A percentile compares a stretch with the other conserved stretches of the same genome.
These are phyloP conservation scores for Lachancea sp. DNA, from an alignment of 805 yeast genomes.

Conservation along the genomic window DNA sequence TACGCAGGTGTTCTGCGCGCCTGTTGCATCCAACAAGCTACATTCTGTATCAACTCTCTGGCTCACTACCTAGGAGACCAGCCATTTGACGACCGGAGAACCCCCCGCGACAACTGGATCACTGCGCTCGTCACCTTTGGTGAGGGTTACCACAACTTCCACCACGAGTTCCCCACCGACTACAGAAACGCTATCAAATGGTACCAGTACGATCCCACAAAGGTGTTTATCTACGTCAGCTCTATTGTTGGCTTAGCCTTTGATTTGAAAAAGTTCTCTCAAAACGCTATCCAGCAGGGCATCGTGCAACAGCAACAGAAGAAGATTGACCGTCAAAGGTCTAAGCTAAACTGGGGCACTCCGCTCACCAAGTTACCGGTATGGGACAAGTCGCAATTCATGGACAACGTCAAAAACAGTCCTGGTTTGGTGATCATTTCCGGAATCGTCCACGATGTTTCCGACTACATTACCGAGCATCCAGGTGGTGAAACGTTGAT, in stretches of 20 bases:
- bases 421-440: conserved; percentile 62
- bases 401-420: conserved; percentile 42
- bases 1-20: conserved; percentile 71
- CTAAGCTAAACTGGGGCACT: conserved; percentile 69
- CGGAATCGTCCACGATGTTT: conserved; percentile 75
- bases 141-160: conserved; percentile 87
- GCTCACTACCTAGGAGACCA: conserved; percentile 85
- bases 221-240: conserved; percentile 49
- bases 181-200: conserved; percentile 82
- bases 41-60: conserved; percentile 78
- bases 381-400: conserved; percentile 62
- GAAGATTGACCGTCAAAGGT: conserved; percentile 59
- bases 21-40: conserved; percentile 71
- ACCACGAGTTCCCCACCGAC: conserved; percentile 85
- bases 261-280: conserved; percentile 70
- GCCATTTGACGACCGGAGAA: conserved; percentile 82
- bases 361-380: conserved; percentile 60
- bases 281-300: conserved; percentile 78
- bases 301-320: conserved; percentile 77
- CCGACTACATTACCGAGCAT: conserved; percentile 62
- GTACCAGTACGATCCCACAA: conserved; percentile 86
- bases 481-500: conserved; percentile 80
- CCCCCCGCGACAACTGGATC: conserved; percentile 76
- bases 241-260: conserved; percentile 65
- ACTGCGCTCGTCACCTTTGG: conserved; percentile 82